Conservation (phyloP, 345 rosid genomes). For the Angophora floribunda region DNA sequence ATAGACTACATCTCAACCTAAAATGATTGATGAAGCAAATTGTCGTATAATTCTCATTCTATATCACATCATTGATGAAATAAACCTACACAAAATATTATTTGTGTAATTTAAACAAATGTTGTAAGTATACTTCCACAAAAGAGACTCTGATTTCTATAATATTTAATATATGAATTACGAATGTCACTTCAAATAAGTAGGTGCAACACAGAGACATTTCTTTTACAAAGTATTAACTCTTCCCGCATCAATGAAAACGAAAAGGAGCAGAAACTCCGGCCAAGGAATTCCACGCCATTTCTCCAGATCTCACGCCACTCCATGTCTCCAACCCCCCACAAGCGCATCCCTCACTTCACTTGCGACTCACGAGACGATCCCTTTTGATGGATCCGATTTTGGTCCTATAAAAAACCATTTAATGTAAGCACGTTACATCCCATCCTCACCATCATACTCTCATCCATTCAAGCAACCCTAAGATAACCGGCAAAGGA, state of each 20-base stretch:
- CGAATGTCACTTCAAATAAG: accelerated
- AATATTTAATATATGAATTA: neutral
- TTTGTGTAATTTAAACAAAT: neutral
- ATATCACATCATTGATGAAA: neutral
- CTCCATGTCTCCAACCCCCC: neutral
- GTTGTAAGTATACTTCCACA: neutral
- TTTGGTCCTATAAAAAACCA: neutral
- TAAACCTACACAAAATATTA: accelerated
- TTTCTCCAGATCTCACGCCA: neutral
- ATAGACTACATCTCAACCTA: neutral
- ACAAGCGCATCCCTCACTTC: neutral
- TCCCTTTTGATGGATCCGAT: neutral
- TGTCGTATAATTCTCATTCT: neutral
- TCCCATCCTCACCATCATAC: neutral
- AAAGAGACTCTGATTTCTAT: neutral
- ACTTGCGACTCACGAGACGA: neutral
- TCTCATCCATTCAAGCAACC: neutral
- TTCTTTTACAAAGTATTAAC: too few species aligned
- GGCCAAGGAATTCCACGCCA: neutral
- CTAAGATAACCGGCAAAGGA: neutral
- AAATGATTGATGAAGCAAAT: neutral
- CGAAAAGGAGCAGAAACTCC: neutral
- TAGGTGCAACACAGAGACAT: neutral
- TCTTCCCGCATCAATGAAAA: neutral
- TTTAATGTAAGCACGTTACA: neutral